phyloP scores from a whole-genome alignment of 2,329 filamentous ascomycete species.

The Chaetomiaceae sp. region DNA sequence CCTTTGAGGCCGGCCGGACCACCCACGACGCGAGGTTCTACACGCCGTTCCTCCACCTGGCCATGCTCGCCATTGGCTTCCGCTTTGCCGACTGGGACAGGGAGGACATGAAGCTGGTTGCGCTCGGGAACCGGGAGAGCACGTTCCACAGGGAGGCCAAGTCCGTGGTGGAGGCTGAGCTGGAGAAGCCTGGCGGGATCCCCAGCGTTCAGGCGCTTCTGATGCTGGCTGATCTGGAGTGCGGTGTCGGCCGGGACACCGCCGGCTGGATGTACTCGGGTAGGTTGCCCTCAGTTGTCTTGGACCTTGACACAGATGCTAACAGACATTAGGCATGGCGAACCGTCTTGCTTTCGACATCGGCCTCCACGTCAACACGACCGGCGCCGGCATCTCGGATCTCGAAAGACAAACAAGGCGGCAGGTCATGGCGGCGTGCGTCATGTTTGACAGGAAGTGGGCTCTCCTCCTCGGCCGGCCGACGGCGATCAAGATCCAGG shows the following conservation, averaged over 20 bases:
- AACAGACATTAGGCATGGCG: constrained; percentile 35
- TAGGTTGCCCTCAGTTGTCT: constrained; percentile 31
- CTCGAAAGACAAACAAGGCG: constrained; percentile 45
- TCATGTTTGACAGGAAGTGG: constrained; percentile 53
- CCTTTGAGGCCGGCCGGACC: constrained; percentile 46
- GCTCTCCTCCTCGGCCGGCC: constrained; percentile 51
- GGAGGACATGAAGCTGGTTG: constrained; percentile 45
- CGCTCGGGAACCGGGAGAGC: constrained; percentile 45
- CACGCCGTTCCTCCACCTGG: constrained; percentile 48
- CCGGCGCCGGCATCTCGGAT: constrained; percentile 39
- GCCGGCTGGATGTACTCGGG: constrained; percentile 53
- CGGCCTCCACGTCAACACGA: constrained; percentile 46
- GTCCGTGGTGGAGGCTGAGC: constrained; percentile 49
- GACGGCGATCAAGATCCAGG: constrained; percentile 49
- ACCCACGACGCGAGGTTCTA: constrained; percentile 46
- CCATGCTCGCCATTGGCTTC: constrained; percentile 49
- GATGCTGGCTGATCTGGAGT: constrained; percentile 50
- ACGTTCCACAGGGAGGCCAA: constrained; percentile 51
- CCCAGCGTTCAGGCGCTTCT: constrained; percentile 49
- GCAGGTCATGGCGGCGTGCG: constrained; percentile 48
- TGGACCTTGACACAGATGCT: constrained; percentile 9
- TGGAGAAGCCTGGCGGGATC: constrained; percentile 49
- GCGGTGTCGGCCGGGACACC: constrained; percentile 49
- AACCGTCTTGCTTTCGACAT: constrained; percentile 44
- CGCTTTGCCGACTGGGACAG: constrained; percentile 46